Evolutionary conservation across 305 asterid species (phyloP), one percentile per base, ranked within the genome.

Genomic region (Fraxinus albicans): DNA sequence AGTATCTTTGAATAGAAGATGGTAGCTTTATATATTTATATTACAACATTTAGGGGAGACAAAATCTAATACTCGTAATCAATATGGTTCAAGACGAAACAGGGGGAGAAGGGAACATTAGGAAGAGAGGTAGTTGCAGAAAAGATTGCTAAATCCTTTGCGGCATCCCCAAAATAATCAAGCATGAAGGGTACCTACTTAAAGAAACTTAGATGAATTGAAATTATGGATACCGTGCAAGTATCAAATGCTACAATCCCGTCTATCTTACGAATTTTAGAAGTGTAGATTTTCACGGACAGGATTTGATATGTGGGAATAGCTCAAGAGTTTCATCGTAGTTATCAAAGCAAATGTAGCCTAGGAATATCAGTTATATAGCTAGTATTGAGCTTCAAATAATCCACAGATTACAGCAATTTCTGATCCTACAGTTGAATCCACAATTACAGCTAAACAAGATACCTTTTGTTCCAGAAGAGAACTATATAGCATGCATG

Each of bases 241-340:
- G 65, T 53, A 53, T n/a, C 25, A 1, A 53, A n/a, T 53, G 7
- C 65, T 53, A 53, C 21, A 4, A 53, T 53, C 65, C 3, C 25
- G 25, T 53, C 65, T 53, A 15, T 53, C 6, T 53, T 53, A 0
- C 0, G 9, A 53, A 17, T 53, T 53, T 17, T n/a, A 17, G 8
- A 53, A 53, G 25, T 53, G 7, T 1, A 1, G 31, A 60, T 60
- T 60, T 8, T 1, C 44, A 19, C 12, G 63, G 58, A 72, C 47
- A 3, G n/a, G 2, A 77, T 53, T n/a, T 63, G 25, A 63, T 15
- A 33, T 12, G 72, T 4, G 65, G 50, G 35, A 42, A 73, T 23
- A 36, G 40, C 10, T 31, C 42, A 60, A 34, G 80, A 78, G 84
- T 86, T 80, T 35, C 74, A 38, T 53, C 12, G 1, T 4, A 63